Conservation (phyloP, 2,329 filamentous ascomycete genomes). For the Pleoardoris graminearum region DNA sequence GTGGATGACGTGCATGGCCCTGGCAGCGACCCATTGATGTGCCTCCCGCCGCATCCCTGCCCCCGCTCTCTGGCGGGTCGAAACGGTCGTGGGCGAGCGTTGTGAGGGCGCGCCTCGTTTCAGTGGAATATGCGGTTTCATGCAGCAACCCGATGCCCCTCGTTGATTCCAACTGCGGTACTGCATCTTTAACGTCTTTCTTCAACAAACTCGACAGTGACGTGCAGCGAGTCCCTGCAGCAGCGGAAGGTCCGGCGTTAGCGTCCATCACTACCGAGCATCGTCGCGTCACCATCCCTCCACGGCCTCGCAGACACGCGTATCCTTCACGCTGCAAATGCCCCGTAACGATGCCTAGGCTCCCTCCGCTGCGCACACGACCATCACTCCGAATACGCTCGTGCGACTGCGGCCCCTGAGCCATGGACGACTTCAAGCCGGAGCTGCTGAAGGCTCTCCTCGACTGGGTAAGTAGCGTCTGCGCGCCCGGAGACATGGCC, state of each 20-base stretch:
- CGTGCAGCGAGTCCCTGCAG: slow-evolving; percentile 1
- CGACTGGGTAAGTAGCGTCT: slow-evolving; percentile 39
- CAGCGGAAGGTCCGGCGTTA: slow-evolving; percentile 12
- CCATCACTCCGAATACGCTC: slow-evolving; percentile 15
- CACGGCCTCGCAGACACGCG: slow-evolving; percentile 5
- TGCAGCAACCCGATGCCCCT: slow-evolving; percentile 13
- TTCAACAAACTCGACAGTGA: too few species aligned
- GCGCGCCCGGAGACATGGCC: not conserved
- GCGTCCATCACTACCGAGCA: slow-evolving; percentile 26
- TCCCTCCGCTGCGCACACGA: slow-evolving; percentile 17
- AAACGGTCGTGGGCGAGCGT: slow-evolving; percentile 21
- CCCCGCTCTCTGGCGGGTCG: slow-evolving; percentile 19
- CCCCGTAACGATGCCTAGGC: slow-evolving; percentile 37
- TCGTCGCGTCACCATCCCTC: slow-evolving; percentile 27
- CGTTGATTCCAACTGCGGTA: too few species aligned
- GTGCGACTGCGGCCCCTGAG: slow-evolving; percentile 23
- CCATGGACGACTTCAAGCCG: slow-evolving; percentile 47
- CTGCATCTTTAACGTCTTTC: too few species aligned
- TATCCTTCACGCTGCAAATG: slow-evolving; percentile 15
- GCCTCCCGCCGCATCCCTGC: not conserved
- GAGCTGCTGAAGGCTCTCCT: slow-evolving; percentile 46
- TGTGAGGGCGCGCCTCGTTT: too few species aligned
- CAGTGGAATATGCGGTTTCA: slow-evolving; percentile 21
- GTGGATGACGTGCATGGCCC: too few species aligned
- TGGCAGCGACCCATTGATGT: too few species aligned